phyloP scores from a whole-genome alignment of 1,284 basidiomycete genomes.

The Sporisorium reilianum region DNA sequence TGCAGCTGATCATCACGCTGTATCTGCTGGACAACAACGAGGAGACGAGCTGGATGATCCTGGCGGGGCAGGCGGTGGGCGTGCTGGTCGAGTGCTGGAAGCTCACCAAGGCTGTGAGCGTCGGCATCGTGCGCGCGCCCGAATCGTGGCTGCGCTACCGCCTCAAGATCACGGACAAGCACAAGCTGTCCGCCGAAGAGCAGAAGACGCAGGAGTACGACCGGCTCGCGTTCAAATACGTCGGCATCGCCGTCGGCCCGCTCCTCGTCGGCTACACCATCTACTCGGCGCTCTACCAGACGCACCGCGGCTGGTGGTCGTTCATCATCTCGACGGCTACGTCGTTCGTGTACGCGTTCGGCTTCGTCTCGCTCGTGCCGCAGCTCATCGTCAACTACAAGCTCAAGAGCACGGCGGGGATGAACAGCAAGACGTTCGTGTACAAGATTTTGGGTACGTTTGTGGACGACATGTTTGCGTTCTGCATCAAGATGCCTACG shows the following conservation, averaged over 20 bases:
- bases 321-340: slow-evolving; percentile 86
- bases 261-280: slow-evolving; percentile 85
- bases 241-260: slow-evolving; percentile 87
- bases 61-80: slow-evolving; percentile 81
- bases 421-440: slow-evolving; percentile 96
- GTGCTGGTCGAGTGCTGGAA: slow-evolving; percentile 96
- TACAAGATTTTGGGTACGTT: slow-evolving; percentile 88
- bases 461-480: slow-evolving; percentile 84
- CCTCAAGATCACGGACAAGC: slow-evolving; percentile 87
- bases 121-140: slow-evolving; percentile 76
- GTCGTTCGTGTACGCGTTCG: slow-evolving; percentile 94
- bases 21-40: slow-evolving; percentile 95
- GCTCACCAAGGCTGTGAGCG: slow-evolving; percentile 81
- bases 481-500: slow-evolving; percentile 95
- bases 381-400: slow-evolving; percentile 80
- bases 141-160: slow-evolving; percentile 82
- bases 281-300: slow-evolving; percentile 77
- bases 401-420: slow-evolving; percentile 83
- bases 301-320: slow-evolving; percentile 93
- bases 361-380: slow-evolving; percentile 79
- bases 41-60: slow-evolving; percentile 94
- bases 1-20: slow-evolving; percentile 82
- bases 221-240: slow-evolving; percentile 87
- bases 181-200: slow-evolving; percentile 91
- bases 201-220: slow-evolving; percentile 96